These are phyloP conservation scores for Zasmidium cellare DNA, from an alignment of 2,329 filamentous ascomycete species.

Conservation along the genomic window DNA sequence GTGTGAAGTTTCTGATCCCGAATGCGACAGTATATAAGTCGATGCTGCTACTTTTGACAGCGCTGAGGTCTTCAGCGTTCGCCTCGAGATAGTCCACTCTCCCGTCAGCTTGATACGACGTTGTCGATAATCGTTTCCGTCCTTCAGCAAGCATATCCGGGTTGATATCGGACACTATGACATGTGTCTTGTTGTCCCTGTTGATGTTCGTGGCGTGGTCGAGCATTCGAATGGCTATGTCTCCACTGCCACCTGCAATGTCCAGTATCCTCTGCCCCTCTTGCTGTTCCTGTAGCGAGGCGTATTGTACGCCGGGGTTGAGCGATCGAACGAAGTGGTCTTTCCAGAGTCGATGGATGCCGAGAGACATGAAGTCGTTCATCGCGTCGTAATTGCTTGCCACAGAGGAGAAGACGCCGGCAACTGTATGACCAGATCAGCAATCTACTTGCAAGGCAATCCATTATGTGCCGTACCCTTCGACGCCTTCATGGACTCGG, in stretches of 20 bases:
- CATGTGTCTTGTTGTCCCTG: slow-evolving; percentile 73
- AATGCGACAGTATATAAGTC: slow-evolving; percentile 98
- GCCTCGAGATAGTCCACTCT: slow-evolving; percentile 77
- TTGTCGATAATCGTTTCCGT: slow-evolving; percentile 69
- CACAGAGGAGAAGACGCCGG: slow-evolving; percentile 90
- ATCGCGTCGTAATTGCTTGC: slow-evolving; percentile 94
- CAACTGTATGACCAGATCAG: slow-evolving; percentile 55
- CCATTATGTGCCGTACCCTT: slow-evolving; percentile 48
- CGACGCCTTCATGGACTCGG: slow-evolving; percentile 74
- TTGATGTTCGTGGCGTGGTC: slow-evolving; percentile 82
- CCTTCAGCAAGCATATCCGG: slow-evolving; percentile 90
- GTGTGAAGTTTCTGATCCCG: slow-evolving; percentile 94
- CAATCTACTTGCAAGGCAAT: too few species aligned
- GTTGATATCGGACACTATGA: slow-evolving; percentile 96
- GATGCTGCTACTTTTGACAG: slow-evolving; percentile 68
- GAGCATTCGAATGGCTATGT: slow-evolving; percentile 96
- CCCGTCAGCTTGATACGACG: slow-evolving; percentile 57
- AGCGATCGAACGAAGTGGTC: slow-evolving; percentile 92
- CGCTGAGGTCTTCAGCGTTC: slow-evolving; percentile 76
- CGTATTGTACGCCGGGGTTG: slow-evolving; percentile 69
- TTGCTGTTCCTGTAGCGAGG: slow-evolving; percentile 32
- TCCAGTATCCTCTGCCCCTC: slow-evolving; percentile 78
- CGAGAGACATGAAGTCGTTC: slow-evolving; percentile 99
- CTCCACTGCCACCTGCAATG: slow-evolving; percentile 93
- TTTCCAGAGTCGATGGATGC: slow-evolving; percentile 95